phyloP scores from a whole-genome alignment of 208 protist genomes.

The Phytomonas serpens region DNA sequence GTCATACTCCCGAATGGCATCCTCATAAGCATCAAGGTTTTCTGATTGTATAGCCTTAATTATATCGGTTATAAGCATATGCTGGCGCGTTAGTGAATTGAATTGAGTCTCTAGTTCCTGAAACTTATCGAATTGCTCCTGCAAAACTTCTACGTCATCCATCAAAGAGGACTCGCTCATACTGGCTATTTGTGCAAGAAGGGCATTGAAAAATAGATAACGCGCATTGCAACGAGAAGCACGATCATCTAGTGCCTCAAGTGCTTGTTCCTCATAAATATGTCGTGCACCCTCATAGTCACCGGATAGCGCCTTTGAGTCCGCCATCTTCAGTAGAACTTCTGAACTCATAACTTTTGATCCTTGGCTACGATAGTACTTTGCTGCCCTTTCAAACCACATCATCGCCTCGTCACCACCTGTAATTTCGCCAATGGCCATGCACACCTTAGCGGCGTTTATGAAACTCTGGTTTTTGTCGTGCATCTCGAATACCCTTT shows the following conservation, averaged over 20 bases:
- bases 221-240: constrained; percentile 51
- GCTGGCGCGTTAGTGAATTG: constrained; percentile 71
- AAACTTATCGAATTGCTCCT: constrained; percentile 77
- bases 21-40: constrained; percentile 46
- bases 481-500: constrained; percentile 46
- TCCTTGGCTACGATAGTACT: constrained; percentile 60
- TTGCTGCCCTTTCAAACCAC: constrained; percentile 59
- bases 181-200: constrained; percentile 64
- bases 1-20: constrained; percentile 69
- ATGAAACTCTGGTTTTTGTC: constrained; percentile 48
- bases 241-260: constrained; percentile 68
- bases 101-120: constrained; percentile 86
- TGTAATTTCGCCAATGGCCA: constrained; percentile 51
- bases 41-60: constrained; percentile 69
- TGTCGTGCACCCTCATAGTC: constrained; percentile 54
- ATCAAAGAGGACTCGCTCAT: constrained; percentile 47
- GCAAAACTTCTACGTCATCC: constrained; percentile 51
- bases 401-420: constrained; percentile 40
- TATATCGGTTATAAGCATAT: constrained; percentile 76
- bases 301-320: constrained; percentile 48
- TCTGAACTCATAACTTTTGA: constrained; percentile 63
- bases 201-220: constrained; percentile 75
- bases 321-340: constrained; percentile 63
- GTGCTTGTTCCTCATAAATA: constrained; percentile 68
- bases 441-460: constrained; percentile 69